These are phyloP conservation scores for Musa acuminata DNA, from an alignment of 176 grass and related monocot species.

Conservation along the genomic window DNA sequence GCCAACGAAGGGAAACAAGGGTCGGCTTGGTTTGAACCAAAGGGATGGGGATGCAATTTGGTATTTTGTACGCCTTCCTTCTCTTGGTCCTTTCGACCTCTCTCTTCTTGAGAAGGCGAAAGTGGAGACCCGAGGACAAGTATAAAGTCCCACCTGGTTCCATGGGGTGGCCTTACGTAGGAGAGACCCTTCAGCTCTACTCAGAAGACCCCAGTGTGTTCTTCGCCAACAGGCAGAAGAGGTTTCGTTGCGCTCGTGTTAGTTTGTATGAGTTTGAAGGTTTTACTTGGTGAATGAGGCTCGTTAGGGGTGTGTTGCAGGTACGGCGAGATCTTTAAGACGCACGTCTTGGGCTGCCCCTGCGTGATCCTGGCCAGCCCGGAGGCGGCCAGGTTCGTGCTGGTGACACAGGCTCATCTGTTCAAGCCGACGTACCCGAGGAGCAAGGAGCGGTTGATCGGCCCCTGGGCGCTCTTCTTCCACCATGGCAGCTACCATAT, in stretches of 20 bases:
- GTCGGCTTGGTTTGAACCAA: too few relatives aligned
- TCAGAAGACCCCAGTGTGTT: slow-evolving; percentile 81
- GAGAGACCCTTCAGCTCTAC: slow-evolving; percentile 90
- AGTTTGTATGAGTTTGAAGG: too few relatives aligned
- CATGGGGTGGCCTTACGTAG: slow-evolving; percentile 83
- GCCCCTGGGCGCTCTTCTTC: slow-evolving; percentile 86
- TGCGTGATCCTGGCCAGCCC: slow-evolving; percentile 94
- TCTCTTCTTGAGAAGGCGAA: slow-evolving; percentile 17
- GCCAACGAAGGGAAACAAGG: too few relatives aligned
- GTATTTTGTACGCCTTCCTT: slow-evolving; percentile 24
- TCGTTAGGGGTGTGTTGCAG: slow-evolving; percentile 1
- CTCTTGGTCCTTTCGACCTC: slow-evolving; percentile 12
- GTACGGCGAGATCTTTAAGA: slow-evolving; percentile 94
- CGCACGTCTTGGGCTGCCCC: slow-evolving; percentile 67
- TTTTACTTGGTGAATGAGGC: background rate
- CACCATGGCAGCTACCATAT: slow-evolving; percentile 87
- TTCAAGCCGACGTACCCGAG: slow-evolving; percentile 91
- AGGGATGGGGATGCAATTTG: slow-evolving; percentile 31
- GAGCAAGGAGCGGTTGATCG: slow-evolving; percentile 93
- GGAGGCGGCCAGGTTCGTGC: slow-evolving; percentile 77
- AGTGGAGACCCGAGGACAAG: slow-evolving; percentile 2
- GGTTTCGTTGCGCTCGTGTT: slow-evolving; percentile 16
- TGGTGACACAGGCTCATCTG: slow-evolving; percentile 53
- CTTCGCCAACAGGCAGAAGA: slow-evolving; percentile 63
- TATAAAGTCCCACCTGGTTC: slow-evolving; percentile 61